Evolutionary conservation across 768 basidiomycete species (phyloP).

Genomic region (Lactarius evosmus): DNA sequence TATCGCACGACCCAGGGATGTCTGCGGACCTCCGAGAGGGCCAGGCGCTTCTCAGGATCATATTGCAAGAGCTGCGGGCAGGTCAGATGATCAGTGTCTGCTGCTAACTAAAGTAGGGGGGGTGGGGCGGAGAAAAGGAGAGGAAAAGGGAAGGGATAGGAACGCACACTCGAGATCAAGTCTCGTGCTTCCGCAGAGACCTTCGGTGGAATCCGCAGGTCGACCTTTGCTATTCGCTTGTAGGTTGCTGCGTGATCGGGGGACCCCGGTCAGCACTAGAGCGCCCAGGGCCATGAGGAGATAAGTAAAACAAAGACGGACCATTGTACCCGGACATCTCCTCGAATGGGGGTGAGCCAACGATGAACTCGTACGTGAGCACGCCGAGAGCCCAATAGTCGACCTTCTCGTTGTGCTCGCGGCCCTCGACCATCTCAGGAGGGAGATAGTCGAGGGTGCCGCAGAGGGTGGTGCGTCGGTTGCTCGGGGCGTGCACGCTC

Average conservation of each 20-base stretch:
- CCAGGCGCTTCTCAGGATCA: constrained; percentile 42
- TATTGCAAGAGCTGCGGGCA: constrained; percentile 67
- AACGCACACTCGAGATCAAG: constrained; percentile 43
- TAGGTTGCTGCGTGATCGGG: constrained; percentile 66
- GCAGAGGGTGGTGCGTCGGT: constrained; percentile 85
- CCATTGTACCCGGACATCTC: constrained; percentile 75
- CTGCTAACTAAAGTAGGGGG: neutral
- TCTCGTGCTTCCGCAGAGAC: constrained; percentile 45
- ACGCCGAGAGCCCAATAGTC: constrained; percentile 98
- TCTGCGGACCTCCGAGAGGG: constrained; percentile 41
- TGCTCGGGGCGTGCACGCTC: constrained; percentile 94
- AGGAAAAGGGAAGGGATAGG: neutral
- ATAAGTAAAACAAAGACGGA: constrained; percentile 37
- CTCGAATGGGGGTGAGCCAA: constrained; percentile 84
- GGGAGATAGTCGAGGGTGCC: constrained; percentile 96
- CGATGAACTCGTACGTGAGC: constrained; percentile 92
- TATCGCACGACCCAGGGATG: constrained; percentile 44
- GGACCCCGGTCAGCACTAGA: constrained; percentile 19
- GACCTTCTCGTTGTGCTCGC: constrained; percentile 85
- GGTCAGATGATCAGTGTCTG: constrained; percentile 9
- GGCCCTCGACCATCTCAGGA: constrained; percentile 96
- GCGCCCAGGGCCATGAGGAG: constrained; percentile 6
- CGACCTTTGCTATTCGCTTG: constrained; percentile 83
- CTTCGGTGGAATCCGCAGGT: constrained; percentile 50
- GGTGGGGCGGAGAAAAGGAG: neutral